Conservation (phyloP, 1,284 basidiomycete genomes). For the Vanrija sp. region DNA sequence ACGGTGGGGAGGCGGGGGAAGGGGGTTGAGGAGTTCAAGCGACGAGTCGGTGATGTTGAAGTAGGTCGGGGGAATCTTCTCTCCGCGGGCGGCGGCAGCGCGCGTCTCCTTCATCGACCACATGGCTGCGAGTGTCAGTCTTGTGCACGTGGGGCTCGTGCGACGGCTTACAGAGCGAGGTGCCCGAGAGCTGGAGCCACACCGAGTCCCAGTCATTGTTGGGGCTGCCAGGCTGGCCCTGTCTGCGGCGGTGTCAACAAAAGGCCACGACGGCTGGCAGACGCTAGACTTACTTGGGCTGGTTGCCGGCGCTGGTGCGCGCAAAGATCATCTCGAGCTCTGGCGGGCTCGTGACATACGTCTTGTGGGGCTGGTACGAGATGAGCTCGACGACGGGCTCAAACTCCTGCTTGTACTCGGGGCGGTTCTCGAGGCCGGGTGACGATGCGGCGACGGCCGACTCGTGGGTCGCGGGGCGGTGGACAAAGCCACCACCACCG, state of each 20-base stretch:
- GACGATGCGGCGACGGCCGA: no score
- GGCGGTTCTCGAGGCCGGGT: slow-evolving; percentile 2
- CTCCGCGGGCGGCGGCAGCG: slow-evolving; percentile 44
- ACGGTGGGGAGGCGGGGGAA: slow-evolving; percentile 52
- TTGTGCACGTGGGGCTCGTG: background rate
- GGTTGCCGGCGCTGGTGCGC: slow-evolving; percentile 45
- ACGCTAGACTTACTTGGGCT: slow-evolving; percentile 40
- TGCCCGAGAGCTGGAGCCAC: slow-evolving; percentile 90
- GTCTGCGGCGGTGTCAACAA: slow-evolving; percentile 55
- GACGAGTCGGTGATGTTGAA: slow-evolving; percentile 49
- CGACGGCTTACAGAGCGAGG: slow-evolving; percentile 65
- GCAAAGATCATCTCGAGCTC: slow-evolving; percentile 50
- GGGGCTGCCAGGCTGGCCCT: slow-evolving; percentile 70
- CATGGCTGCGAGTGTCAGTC: slow-evolving; percentile 27
- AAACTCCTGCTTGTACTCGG: slow-evolving; percentile 29
- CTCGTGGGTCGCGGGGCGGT: no score
- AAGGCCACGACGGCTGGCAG: background rate
- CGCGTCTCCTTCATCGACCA: slow-evolving; percentile 51
- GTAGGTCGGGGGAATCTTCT: slow-evolving; percentile 46
- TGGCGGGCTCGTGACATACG: slow-evolving; percentile 49
- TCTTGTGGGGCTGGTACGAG: slow-evolving; percentile 45
- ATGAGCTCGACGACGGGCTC: slow-evolving; percentile 46
- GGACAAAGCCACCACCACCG: background rate
- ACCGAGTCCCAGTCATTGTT: slow-evolving; percentile 87
- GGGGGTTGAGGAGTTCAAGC: slow-evolving; percentile 54